Evolutionary conservation across 345 rosid species (phyloP).

Genomic region (Capsella bursapastoris): DNA sequence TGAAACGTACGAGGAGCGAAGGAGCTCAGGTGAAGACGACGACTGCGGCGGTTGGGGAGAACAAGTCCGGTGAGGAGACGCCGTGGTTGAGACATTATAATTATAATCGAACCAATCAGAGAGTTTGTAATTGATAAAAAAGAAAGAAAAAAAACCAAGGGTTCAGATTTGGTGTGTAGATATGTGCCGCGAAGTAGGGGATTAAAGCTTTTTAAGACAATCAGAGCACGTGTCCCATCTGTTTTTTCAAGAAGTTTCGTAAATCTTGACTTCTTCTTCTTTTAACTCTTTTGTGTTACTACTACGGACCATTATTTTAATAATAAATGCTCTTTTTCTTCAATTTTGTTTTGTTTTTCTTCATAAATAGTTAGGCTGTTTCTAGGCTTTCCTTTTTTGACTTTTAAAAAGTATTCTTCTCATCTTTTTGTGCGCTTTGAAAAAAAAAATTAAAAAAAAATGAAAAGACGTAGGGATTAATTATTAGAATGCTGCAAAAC

Average conservation of each 20-base stretch:
- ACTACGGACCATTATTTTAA: neutral
- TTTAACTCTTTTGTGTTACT: neutral
- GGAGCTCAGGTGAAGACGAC: conserved; percentile 18
- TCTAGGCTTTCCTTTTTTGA: conserved; percentile 6
- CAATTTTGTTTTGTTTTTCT: neutral
- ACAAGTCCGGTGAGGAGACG: conserved; percentile 50
- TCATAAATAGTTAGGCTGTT: conserved; percentile 7
- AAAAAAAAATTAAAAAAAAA: neutral
- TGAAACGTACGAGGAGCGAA: conserved; percentile 59
- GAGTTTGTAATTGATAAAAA: conserved; percentile 50
- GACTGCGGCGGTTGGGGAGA: conserved; percentile 44
- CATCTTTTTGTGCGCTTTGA: neutral
- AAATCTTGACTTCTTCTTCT: conserved; percentile 37
- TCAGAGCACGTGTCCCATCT: conserved; percentile 36
- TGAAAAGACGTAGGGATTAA: neutral
- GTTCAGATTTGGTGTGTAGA: conserved; percentile 18
- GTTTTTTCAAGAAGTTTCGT: conserved; percentile 42
- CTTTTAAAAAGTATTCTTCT: neutral
- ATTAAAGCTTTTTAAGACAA: neutral
- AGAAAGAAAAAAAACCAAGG: conserved; percentile 3
- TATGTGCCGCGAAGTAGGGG: conserved; percentile 25
- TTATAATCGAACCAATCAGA: conserved; percentile 50
- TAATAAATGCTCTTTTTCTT: conserved; percentile 25
- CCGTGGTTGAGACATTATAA: conserved; percentile 53
- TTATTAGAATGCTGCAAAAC: neutral